Evolutionary conservation across 2,329 filamentous ascomycete genomes (phyloP), one percentile per base, ranked within the genome.

Genomic region (Canariomyces notabilis): DNA sequence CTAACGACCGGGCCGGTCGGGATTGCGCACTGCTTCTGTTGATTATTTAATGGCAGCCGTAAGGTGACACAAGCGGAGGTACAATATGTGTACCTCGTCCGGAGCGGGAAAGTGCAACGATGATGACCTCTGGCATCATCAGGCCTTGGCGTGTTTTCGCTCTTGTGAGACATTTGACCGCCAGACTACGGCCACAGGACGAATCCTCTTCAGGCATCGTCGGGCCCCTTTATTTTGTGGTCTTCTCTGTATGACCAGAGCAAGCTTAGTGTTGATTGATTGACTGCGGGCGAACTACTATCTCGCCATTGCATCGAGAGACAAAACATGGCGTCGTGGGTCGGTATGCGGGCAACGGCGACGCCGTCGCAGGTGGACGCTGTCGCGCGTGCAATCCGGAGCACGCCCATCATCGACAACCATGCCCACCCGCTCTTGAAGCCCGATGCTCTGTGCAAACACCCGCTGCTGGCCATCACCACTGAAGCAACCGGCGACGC

Each of bases 401-500:
- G 60, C 16, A 79, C 74, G 18, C 83, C 84, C 3, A 79, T 87
- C 56, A 81, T 89, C 62, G 85, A 89, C 65, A 80, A 86, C 56
- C 84, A 88, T 59, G 82, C 81, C 2, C 84, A 87, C 54, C 83
- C 84, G 21, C 71, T 89, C 1, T 74, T 88, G 8, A 75, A 75
- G 31, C 67, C 69, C 6, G 65, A 70, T 16, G 64, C 71, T 9
- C 62, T 76, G 21, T 63, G 66, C 47, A 70, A 71, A 18, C 68
- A 78, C 44, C 64, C 72, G 0, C 65, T 81, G 5, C 61, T 79
- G 38, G 75, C 80, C 36, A 82, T 89, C 52, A 80, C 81, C 1
- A 85, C 83, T 6, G 87, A 93, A 68, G 88, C 87, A 1, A 70
- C 78, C 47, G 86, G 83, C 6, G 70, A 78, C 46, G 85, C 87